phyloP scores from a whole-genome alignment of 2,329 filamentous ascomycete genomes.

The Coniochaeta hoffmannii region DNA sequence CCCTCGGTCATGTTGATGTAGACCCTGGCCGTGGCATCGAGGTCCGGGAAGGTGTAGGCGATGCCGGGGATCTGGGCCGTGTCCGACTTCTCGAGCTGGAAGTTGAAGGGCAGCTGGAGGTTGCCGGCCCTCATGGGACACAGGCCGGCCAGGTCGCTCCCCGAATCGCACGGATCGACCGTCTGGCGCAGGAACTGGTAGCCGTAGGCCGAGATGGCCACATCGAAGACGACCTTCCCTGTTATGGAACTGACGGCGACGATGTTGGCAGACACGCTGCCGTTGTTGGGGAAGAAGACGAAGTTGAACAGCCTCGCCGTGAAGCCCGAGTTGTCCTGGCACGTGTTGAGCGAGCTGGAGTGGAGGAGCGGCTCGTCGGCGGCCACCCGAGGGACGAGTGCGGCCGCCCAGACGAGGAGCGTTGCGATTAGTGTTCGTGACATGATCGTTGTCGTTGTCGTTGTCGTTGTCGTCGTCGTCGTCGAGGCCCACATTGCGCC shows the following conservation, averaged over 20 bases:
- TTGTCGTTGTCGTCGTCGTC: too few relatives aligned
- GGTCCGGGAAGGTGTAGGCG: constrained; percentile 73
- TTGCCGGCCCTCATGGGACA: constrained; percentile 76
- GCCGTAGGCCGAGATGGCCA: constrained; percentile 68
- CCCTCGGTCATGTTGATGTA: constrained; percentile 58
- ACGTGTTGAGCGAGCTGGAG: constrained; percentile 61
- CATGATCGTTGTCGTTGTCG: neutral
- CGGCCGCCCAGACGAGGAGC: constrained; percentile 3
- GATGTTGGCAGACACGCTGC: constrained; percentile 58
- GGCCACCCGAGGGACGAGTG: constrained; percentile 12
- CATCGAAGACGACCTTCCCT: constrained; percentile 64
- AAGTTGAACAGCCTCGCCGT: constrained; percentile 76
- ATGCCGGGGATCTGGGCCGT: constrained; percentile 63
- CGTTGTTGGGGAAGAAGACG: constrained; percentile 58
- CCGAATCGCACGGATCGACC: constrained; percentile 61
- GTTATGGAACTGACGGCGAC: constrained; percentile 66
- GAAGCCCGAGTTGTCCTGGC: constrained; percentile 70
- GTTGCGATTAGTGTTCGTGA: neutral
- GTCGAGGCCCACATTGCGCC: neutral
- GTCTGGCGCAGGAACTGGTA: constrained; percentile 53
- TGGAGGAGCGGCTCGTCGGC: constrained; percentile 17
- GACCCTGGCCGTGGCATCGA: constrained; percentile 71
- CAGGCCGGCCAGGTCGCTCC: constrained; percentile 50
- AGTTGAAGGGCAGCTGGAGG: constrained; percentile 44
- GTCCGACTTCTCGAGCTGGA: constrained; percentile 47